Evolutionary conservation across 495 filamentous ascomycete genomes (phyloP).

Genomic region (Trichoderma erinaceum): DNA sequence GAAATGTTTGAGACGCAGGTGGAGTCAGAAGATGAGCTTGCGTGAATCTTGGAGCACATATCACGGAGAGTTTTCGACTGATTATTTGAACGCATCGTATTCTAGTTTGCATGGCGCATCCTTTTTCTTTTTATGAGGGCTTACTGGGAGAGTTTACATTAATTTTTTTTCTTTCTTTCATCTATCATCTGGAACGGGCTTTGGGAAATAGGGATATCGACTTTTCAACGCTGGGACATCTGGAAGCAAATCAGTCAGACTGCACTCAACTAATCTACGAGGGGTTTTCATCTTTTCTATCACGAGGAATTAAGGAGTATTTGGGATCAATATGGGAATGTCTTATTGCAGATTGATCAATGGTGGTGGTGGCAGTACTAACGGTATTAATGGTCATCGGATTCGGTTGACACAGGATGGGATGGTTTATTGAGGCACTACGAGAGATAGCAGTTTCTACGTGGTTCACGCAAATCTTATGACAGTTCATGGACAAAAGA

Average conservation of each 20-base stretch:
- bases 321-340: background rate
- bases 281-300: background rate
- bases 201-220: background rate
- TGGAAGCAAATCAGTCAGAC: background rate
- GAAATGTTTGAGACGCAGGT: background rate
- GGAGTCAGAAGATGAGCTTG: conserved; percentile 8
- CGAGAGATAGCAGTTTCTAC: background rate
- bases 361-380: background rate
- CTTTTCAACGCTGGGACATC: background rate
- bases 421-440: background rate
- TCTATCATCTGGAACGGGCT: background rate
- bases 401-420: background rate
- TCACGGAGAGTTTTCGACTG: background rate
- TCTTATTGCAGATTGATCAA: background rate
- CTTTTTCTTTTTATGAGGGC: background rate
- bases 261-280: background rate
- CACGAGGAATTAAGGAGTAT: background rate
- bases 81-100: background rate
- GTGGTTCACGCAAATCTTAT: background rate
- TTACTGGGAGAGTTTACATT: background rate
- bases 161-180: too few species aligned
- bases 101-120: background rate
- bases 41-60: background rate
- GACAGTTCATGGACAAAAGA: background rate
- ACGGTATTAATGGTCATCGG: background rate